These are phyloP conservation scores for Solanum piurae DNA, from an alignment of 257 asterid species.

Conservation along the genomic window DNA sequence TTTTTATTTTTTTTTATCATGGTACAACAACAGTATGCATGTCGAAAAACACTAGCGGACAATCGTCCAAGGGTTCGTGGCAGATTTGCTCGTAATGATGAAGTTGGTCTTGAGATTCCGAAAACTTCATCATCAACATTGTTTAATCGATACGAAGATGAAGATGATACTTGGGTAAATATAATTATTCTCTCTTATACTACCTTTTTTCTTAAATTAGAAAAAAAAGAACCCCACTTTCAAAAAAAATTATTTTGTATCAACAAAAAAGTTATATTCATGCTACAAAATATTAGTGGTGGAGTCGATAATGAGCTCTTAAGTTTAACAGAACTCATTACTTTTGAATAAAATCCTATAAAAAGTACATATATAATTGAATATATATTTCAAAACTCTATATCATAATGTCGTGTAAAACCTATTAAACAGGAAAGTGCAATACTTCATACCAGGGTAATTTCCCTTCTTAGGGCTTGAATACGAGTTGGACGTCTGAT, in stretches of 20 bases:
- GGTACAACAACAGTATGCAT: conserved; percentile 45
- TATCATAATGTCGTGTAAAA: not conserved
- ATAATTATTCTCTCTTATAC: conserved; percentile 1
- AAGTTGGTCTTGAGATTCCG: conserved; percentile 54
- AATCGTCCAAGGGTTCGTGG: conserved; percentile 81
- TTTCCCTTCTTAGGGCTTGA: not conserved
- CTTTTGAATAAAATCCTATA: not conserved
- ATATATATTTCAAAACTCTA: not conserved
- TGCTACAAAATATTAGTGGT: not conserved
- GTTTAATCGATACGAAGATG: conserved; percentile 46
- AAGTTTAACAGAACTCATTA: not conserved
- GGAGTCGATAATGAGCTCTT: no score
- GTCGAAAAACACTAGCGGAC: conserved; percentile 88
- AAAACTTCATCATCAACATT: conserved; percentile 27
- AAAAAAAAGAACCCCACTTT: not conserved
- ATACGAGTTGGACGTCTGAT: not conserved
- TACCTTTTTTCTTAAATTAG: not conserved
- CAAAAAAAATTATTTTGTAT: not conserved
- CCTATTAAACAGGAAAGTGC: not conserved
- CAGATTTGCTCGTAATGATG: conserved; percentile 76
- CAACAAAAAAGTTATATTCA: not conserved
- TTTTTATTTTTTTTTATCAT: not conserved
- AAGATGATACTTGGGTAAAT: conserved; percentile 68
- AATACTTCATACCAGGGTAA: not conserved
- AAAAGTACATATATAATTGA: not conserved